A percentile compares a stretch with the other conserved stretches of the same genome.
Evolutionary conservation across 2,329 filamentous ascomycete species (phyloP).

Genomic region (Fusarium tuaranense): DNA sequence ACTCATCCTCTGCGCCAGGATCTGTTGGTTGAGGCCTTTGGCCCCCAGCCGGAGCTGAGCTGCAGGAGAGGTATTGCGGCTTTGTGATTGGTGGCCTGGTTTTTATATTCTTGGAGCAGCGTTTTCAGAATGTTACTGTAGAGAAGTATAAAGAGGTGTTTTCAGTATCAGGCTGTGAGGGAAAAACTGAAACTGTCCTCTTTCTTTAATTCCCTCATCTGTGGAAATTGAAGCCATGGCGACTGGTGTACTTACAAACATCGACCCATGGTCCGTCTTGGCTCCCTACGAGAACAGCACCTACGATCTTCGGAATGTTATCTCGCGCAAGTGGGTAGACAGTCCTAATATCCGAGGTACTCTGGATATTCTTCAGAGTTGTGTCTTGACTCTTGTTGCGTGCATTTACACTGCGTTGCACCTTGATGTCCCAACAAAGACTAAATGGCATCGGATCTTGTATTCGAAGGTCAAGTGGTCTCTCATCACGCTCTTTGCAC

Average conservation of each 20-base stretch:
- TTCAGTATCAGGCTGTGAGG: not conserved
- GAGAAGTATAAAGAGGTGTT: not conserved
- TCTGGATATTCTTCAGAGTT: conserved; percentile 45
- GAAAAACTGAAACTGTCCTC: not conserved
- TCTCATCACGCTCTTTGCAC: conserved; percentile 45
- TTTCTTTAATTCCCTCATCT: not conserved
- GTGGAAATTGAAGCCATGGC: not conserved
- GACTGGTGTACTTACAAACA: not conserved
- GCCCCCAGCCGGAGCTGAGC: not conserved
- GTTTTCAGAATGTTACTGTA: not conserved
- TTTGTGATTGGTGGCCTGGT: not conserved
- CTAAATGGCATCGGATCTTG: conserved; percentile 11
- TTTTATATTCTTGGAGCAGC: not conserved
- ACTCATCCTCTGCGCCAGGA: not conserved
- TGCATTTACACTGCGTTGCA: conserved; percentile 52
- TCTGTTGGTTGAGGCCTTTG: not conserved
- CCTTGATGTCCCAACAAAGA: conserved; percentile 47
- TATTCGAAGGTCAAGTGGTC: conserved; percentile 46
- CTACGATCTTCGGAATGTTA: not conserved
- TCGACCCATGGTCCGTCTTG: not conserved
- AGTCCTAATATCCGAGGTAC: not conserved
- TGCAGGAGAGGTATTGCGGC: not conserved
- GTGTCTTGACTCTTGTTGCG: conserved; percentile 47
- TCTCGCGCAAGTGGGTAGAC: not conserved
- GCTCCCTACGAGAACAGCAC: not conserved